Conservation (phyloP, 768 basidiomycete genomes). For the Erythrobasidium yunnanense region DNA sequence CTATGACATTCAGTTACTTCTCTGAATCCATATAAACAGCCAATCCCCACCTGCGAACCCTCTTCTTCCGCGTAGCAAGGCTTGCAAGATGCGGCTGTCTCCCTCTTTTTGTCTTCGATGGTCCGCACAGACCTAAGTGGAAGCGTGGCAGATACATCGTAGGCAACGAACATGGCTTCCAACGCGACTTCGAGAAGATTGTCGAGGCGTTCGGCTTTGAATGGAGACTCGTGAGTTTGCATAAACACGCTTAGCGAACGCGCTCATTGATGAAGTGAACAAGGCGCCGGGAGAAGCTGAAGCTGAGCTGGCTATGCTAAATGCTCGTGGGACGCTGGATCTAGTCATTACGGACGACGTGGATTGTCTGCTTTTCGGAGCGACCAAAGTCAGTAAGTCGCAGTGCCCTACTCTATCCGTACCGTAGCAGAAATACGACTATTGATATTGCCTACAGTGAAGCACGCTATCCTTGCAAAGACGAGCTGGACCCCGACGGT, state of each 20-base stretch:
- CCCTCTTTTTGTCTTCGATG: constrained; percentile 30
- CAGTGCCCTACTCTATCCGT: constrained; percentile 22
- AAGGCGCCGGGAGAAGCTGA: constrained; percentile 50
- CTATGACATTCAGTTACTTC: neutral
- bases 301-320: constrained; percentile 48
- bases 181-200: neutral
- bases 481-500: neutral
- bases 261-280: neutral
- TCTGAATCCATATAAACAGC: neutral
- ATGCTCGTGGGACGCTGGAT: constrained; percentile 44
- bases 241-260: neutral
- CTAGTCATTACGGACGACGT: constrained; percentile 49
- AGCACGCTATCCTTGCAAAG: neutral
- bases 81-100: neutral
- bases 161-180: neutral
- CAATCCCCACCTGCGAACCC: constrained; percentile 14
- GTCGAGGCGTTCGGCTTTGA: constrained; percentile 28
- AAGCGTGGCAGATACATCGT: constrained; percentile 19
- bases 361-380: constrained; percentile 49
- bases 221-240: constrained; percentile 18
- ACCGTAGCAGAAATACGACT: constrained; percentile 27
- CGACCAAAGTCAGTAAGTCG: constrained; percentile 45
- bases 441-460: neutral
- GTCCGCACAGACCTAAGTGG: constrained; percentile 6
- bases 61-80: constrained; percentile 8